phyloP scores from a whole-genome alignment of 257 asterid genomes.

The Solanum etuberosum region DNA sequence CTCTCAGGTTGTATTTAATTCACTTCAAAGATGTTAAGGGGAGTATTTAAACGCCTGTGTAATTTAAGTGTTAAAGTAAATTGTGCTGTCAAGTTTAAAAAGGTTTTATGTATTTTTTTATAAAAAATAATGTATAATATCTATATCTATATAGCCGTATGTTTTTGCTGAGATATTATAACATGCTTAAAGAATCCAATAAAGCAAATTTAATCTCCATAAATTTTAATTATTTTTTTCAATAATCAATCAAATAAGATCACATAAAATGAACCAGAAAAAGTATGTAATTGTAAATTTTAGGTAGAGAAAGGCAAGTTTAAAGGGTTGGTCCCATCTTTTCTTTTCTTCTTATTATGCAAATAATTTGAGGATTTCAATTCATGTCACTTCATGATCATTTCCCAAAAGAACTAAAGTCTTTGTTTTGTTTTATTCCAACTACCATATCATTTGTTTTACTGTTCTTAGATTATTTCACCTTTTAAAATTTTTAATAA shows the following conservation, averaged over 20 bases:
- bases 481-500: background rate
- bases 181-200: background rate
- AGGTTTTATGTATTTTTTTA: too few species aligned
- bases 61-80: too few species aligned
- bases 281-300: background rate
- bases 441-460: background rate
- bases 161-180: too few species aligned
- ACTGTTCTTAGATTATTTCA: background rate
- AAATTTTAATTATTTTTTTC: too few species aligned
- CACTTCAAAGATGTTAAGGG: too few species aligned
- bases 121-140: too few species aligned
- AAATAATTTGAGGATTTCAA: background rate
- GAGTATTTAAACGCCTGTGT: too few species aligned
- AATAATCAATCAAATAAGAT: background rate
- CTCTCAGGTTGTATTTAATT: too few species aligned
- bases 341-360: background rate
- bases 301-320: background rate
- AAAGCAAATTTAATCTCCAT: background rate
- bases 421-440: background rate
- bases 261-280: background rate
- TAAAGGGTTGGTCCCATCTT: background rate
- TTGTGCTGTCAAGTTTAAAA: too few species aligned
- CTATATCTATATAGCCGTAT: too few species aligned
- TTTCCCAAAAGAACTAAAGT: background rate
- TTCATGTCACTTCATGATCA: background rate